Base-by-base conservation (phyloP, 2,329 filamentous ascomycete genomes). In the Pseudopithomyces maydicus region DNA sequence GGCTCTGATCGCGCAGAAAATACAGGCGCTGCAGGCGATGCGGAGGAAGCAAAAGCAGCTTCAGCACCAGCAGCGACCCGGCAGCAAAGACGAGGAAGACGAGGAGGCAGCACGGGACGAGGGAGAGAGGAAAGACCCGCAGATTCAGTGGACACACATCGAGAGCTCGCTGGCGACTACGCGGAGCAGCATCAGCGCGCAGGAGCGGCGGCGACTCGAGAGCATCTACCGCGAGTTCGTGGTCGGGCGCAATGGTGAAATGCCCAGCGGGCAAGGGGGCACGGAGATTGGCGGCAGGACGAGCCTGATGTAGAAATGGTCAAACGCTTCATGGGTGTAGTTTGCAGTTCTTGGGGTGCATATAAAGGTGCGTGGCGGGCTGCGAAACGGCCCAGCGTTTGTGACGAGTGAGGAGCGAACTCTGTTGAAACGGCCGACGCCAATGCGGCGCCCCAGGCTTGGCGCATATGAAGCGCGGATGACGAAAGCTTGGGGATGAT, bases 151-250 rank as follows among this genome's bases (percentile, higher is more conserved):
- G 91, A 84, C 86, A 57, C 94, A 99, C 76, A 81, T 99, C 35
- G 83, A 88, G 72, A 89, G 88, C 66, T 90, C 90, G 38, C 81
- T 99, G 55, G 84, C 85, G 20, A 88, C 80, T 47, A 97, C 94
- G 4, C 82, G 93, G 63, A 86, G 91, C 20, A 96, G 91, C 74
- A 96, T 98, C 65, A 91, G 90, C 71, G 80, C 82, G 2, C 85
- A 92, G 57, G 95, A 99, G 78, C 85, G 88, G 67, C 82, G 80
- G 59, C 81, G 94, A 57, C 77, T 99, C 63, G 83, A 86, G 68
- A 85, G 85, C 39, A 97, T 99, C 59, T 99, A 99, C 73, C 82
- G 84, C 15, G 95, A 99, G 78, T 99, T 99, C 80, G 88, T 97
- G 0, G 90, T 91, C 3, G 93, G 92, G 0, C 84, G 95, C 65